Evolutionary conservation across 768 basidiomycete species (phyloP).

Genomic region (Candolleomyces efflorescens): DNA sequence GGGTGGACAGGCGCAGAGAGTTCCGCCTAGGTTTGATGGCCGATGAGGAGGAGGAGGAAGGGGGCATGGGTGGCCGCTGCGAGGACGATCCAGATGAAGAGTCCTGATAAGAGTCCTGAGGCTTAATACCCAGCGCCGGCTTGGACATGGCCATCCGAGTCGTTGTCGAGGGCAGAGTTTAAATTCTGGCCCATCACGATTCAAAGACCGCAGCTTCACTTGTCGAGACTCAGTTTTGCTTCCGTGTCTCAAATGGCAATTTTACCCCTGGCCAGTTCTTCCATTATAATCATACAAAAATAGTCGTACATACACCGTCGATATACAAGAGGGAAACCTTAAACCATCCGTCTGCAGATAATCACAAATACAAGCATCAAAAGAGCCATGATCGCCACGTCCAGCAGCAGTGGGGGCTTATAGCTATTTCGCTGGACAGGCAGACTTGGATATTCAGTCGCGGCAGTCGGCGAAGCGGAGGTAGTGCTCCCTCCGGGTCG

Average conservation of each 20-base stretch:
- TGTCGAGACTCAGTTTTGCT: slow-evolving; percentile 6
- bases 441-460: not conserved
- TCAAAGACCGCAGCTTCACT: not conserved
- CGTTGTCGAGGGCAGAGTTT: not conserved
- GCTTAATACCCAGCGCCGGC: not conserved
- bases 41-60: not conserved
- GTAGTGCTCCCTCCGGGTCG: no score
- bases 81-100: not conserved
- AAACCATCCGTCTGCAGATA: slow-evolving; percentile 56
- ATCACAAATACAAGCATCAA: slow-evolving; percentile 66
- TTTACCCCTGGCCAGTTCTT: not conserved
- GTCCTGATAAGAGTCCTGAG: not conserved
- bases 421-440: slow-evolving; percentile 13
- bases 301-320: not conserved
- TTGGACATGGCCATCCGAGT: slow-evolving; percentile 2
- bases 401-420: slow-evolving; percentile 62
- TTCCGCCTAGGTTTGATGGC: slow-evolving; percentile 22
- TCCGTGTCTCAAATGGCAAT: slow-evolving; percentile 2
- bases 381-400: slow-evolving; percentile 70
- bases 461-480: not conserved
- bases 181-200: not conserved
- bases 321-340: slow-evolving; percentile 6
- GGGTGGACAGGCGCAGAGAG: slow-evolving; percentile 33
- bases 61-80: not conserved
- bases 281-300: not conserved